Percentiles rank a stretch among this genome's conserved stretches.
phyloP scores from a whole-genome alignment of 345 rosid species.

The Syzygium aqueum region DNA sequence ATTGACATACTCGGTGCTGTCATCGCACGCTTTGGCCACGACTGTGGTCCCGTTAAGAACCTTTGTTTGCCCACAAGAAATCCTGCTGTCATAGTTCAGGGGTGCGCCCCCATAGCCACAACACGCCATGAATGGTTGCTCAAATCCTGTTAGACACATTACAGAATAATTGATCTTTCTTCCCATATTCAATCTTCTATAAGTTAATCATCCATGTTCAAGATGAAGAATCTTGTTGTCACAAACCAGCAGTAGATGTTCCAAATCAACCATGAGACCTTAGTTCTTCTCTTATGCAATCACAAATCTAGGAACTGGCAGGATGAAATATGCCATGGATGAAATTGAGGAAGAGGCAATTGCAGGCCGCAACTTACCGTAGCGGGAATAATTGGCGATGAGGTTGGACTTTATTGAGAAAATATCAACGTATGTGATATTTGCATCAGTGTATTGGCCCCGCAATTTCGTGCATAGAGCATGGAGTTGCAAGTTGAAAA shows the following conservation, averaged over 20 bases:
- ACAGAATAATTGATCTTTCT: neutral
- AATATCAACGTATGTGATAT: constrained; percentile 67
- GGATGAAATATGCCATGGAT: neutral
- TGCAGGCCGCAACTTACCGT: constrained; percentile 33
- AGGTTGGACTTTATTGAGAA: constrained; percentile 68
- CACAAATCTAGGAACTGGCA: neutral
- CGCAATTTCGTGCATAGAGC: constrained; percentile 57
- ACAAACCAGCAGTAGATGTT: neutral
- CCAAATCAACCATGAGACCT: neutral
- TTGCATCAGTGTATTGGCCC: constrained; percentile 54
- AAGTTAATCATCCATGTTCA: neutral
- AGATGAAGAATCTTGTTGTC: neutral
- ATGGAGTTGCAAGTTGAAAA: constrained; percentile 84
- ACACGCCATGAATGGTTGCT: constrained; percentile 88
- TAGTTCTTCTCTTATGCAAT: neutral
- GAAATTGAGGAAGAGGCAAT: neutral
- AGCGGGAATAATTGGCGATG: constrained; percentile 59
- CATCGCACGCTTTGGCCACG: constrained; percentile 63
- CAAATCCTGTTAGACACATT: constrained; percentile 55
- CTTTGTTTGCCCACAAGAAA: constrained; percentile 79
- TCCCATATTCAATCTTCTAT: neutral
- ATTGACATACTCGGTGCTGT: constrained; percentile 70
- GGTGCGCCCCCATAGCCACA: constrained; percentile 91
- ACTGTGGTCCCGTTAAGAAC: constrained; percentile 53
- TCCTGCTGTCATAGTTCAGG: constrained; percentile 59